Percentiles rank a stretch among this genome's conserved stretches.
Evolutionary conservation across 176 grass and related monocot genomes (phyloP).

Genomic region (Cenchrus purpureus): DNA sequence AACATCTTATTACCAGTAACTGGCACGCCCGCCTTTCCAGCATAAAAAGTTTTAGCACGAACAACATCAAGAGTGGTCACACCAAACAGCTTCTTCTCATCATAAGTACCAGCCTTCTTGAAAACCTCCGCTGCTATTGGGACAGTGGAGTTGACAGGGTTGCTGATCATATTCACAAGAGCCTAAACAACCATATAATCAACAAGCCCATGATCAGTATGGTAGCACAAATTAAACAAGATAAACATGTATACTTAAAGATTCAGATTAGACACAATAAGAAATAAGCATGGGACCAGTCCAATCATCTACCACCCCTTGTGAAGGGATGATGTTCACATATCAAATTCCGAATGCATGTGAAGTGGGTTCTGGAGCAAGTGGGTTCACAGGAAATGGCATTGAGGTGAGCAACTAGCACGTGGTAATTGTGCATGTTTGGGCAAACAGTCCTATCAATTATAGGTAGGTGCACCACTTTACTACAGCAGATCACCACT

Average conservation of each 20-base stretch:
- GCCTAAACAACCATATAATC: slow-evolving; percentile 49
- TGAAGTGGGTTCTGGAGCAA: neutral
- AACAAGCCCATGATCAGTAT: slow-evolving; percentile 1
- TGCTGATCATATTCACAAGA: slow-evolving; percentile 93
- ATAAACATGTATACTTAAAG: neutral
- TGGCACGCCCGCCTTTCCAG: slow-evolving; percentile 73
- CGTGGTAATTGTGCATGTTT: neutral
- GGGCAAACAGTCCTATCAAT: neutral
- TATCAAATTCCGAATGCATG: neutral
- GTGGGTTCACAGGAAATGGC: neutral
- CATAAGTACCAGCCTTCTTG: slow-evolving; percentile 87
- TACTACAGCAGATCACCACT: neutral
- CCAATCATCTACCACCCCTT: too few species aligned
- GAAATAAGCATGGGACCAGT: neutral
- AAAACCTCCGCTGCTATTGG: slow-evolving; percentile 87
- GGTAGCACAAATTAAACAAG: neutral
- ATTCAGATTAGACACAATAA: neutral
- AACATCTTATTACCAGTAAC: slow-evolving; percentile 54
- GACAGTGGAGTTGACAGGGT: slow-evolving; percentile 95
- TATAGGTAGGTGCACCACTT: neutral
- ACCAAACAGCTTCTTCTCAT: slow-evolving; percentile 89
- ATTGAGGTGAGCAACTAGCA: neutral
- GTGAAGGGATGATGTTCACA: neutral
- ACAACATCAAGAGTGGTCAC: slow-evolving; percentile 96
- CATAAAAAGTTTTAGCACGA: slow-evolving; percentile 91